A percentile compares a stretch with the other conserved stretches of the same genome.
Evolutionary conservation across 129 eudicot species (phyloP).

Genomic region (Flaveria robusta): DNA sequence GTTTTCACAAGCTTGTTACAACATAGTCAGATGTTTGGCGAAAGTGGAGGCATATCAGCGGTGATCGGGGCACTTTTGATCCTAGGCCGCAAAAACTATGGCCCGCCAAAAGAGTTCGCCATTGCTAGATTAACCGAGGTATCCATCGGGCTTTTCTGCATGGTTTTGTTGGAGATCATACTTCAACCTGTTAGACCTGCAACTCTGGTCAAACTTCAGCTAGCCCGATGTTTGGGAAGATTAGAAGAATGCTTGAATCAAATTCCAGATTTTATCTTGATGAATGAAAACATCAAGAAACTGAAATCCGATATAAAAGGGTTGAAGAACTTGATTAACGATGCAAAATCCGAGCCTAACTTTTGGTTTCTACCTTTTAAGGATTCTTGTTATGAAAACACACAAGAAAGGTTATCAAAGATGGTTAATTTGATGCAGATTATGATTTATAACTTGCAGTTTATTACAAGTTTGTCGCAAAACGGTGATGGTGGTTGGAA

Average conservation of each 20-base stretch:
- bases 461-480: conserved; percentile 29
- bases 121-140: conserved; percentile 74
- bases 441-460: conserved; percentile 41
- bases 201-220: conserved; percentile 57
- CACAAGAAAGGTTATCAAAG: conserved; percentile 43
- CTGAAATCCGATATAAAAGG: conserved; percentile 40
- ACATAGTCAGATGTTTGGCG: conserved; percentile 71
- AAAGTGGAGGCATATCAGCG: conserved; percentile 73
- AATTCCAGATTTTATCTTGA: conserved; percentile 22
- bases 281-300: conserved; percentile 36
- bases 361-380: conserved; percentile 70
- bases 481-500: conserved; percentile 27
- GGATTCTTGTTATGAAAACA: conserved; percentile 42
- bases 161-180: conserved; percentile 56
- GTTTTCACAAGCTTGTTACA: conserved; percentile 68
- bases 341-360: conserved; percentile 63
- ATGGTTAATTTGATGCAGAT: conserved; percentile 55
- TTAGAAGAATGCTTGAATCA: conserved; percentile 53
- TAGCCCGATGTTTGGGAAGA: conserved; percentile 40
- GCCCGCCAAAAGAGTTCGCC: conserved; percentile 67
- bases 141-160: conserved; percentile 63
- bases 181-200: conserved; percentile 61
- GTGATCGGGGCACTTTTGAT: conserved; percentile 78
- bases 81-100: conserved; percentile 70
- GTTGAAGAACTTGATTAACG: conserved; percentile 38